These are phyloP conservation scores for Kwoniella shivajii DNA, from an alignment of 1,284 basidiomycete species.

Conservation along the genomic window DNA sequence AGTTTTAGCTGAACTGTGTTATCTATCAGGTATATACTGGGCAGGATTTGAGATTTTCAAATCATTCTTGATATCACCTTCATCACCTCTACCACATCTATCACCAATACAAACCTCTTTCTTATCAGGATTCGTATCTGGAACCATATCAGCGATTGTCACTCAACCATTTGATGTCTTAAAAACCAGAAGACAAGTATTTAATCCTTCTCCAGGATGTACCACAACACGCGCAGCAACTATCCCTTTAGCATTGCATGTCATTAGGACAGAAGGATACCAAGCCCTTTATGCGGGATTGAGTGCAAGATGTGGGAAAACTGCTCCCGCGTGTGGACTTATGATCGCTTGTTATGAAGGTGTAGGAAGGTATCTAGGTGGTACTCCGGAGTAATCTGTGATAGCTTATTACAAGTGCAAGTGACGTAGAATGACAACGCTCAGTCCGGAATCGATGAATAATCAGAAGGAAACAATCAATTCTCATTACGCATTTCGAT, in stretches of 20 bases:
- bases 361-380: conserved; percentile 53
- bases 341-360: conserved; percentile 89
- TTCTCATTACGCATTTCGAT: too few species aligned
- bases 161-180: conserved; percentile 96
- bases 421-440: neutral
- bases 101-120: conserved; percentile 47
- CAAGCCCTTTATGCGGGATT: conserved; percentile 81
- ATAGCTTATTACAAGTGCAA: too few species aligned
- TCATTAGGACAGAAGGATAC: conserved; percentile 76
- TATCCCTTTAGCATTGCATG: conserved; percentile 59
- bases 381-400: conserved; percentile 13
- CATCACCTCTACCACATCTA: conserved; percentile 33
- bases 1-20: too few species aligned
- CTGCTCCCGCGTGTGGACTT: conserved; percentile 92
- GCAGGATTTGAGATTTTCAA: conserved; percentile 52
- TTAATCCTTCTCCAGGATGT: conserved; percentile 63
- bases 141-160: conserved; percentile 72
- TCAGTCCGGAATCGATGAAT: neutral
- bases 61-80: conserved; percentile 38
- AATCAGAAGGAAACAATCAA: too few species aligned
- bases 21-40: conserved; percentile 52
- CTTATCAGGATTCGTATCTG: conserved; percentile 49
- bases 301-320: conserved; percentile 86
- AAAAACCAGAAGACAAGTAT: conserved; percentile 85
- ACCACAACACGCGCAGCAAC: conserved; percentile 46